Evolutionary conservation across 495 filamentous ascomycete genomes (phyloP), one percentile per base, ranked within the genome.

Genomic region (Apodospora peruviana): DNA sequence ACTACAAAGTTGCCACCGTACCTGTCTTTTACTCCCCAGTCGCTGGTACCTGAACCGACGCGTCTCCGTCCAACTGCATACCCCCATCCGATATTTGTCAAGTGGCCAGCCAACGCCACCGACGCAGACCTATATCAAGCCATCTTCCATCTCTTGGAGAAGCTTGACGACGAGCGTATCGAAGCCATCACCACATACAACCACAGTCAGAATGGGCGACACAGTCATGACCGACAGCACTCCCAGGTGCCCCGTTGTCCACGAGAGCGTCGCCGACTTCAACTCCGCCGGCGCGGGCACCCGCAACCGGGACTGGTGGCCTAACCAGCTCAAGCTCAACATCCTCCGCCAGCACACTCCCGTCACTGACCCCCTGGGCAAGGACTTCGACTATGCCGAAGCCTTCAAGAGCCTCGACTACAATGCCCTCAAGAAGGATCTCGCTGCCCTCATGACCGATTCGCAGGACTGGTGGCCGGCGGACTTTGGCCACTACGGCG

Each of bases 401-500:
- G 83, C 83, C 43, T 87, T 87, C 74, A 82, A 85, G 69, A 76
- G 61, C 53, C 70, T 88, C 20, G 84, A 88, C 70, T 87, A 86
- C 61, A 70, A 75, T 48, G 83, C 64, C 24, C 68, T 88, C 56
- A 87, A 88, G 83, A 79, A 85, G 59, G 84, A 88, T 56, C 64
- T 88, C 2, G 48, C 67, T 20, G 69, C 67, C 27, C 57, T 88
- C 56, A 85, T 87, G 82, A 88, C 83, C 39, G 81, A 85, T 62
- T 88, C 84, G 21, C 79, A 88, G 69, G 80, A 84, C 22, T 87
- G 76, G 75, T 88, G 84, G 84, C 84, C 84, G 9, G 84, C 84
- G 17, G 84, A 88, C 64, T 86, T 86, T 60, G 84, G 84, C 34
- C 83, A 87, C 71, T 88, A 88, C 53, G 84, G 84, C 50, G 84